Evolutionary conservation across 495 filamentous ascomycete genomes (phyloP).

Genomic region (Aspergillus haitiensis): DNA sequence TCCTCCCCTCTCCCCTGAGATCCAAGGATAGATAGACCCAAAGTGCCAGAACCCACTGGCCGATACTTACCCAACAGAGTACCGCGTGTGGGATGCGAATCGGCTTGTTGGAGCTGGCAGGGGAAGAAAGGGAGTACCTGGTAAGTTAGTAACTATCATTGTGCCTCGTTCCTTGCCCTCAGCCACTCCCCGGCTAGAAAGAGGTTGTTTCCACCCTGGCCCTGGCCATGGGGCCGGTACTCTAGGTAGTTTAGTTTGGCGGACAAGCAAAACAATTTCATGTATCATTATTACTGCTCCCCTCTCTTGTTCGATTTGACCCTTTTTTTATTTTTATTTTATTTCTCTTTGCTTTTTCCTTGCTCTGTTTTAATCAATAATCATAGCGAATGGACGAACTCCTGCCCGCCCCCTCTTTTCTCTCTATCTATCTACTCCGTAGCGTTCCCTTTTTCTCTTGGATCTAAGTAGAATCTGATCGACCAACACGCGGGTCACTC

Average conservation of each 20-base stretch:
- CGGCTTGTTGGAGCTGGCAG: constrained; percentile 9
- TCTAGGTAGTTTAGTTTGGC: too few relatives aligned
- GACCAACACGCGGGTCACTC: constrained; percentile 17
- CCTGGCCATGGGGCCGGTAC: background rate
- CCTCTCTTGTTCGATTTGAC: background rate
- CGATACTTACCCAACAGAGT: constrained; percentile 23
- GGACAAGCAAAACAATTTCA: background rate
- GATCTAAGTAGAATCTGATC: constrained; percentile 18
- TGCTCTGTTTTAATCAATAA: too few relatives aligned
- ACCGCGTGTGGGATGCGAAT: constrained; percentile 18
- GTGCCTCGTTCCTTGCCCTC: background rate
- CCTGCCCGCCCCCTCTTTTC: background rate
- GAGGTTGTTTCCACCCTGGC: background rate
- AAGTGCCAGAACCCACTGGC: constrained; percentile 13
- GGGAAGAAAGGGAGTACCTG: background rate
- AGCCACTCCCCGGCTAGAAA: constrained; percentile 1
- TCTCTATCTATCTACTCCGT: background rate
- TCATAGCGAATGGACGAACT: background rate
- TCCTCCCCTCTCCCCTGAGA: constrained; percentile 5
- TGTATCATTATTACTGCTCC: constrained; percentile 6
- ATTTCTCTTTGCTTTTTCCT: background rate
- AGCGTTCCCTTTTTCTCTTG: background rate
- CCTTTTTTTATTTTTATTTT: background rate
- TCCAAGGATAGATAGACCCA: constrained; percentile 6
- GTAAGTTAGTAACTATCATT: background rate